Base-by-base conservation (phyloP, 169 alveolate genomes). In the Eimeria acervulina region DNA sequence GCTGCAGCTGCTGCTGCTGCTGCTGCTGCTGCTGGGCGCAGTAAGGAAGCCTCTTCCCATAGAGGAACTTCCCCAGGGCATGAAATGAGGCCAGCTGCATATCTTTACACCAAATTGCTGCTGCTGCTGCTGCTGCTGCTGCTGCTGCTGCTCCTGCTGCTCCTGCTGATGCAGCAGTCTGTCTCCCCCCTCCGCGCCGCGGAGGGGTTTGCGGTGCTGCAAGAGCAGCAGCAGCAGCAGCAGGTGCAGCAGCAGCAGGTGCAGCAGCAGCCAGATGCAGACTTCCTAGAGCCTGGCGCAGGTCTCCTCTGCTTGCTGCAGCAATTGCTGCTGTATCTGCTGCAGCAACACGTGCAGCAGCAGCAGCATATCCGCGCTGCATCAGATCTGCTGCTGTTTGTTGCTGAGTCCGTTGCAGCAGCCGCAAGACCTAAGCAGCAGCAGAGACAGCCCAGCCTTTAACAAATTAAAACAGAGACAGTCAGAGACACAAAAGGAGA, bases 41-140 rank as follows among this genome's bases (percentile, higher is more conserved):
- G 55, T 10, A n/a, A 28, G 36, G 78, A 17, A 66, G 78, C 78
- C 78, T 23, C 21, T 66, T 66, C 36, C 78, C 78, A 66, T 66
- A 66, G 78, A 66, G 78, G 78, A 66, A 66, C 21, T 66, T 66
- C 28, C 78, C 78, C 10, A 66, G 7, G 78, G 36, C 78, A 28
- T 66, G 78, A 28, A 66, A 66, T 7, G 78, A 66, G 31, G 78
- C 78, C 40, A 66, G 21, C 78, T 66, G 78, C 21, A 28, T 17
- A 47, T 47, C 55, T 12, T 47, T 47, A 47, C 55, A 47, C 55
- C 55, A 47, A 7, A 47, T 17, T n/a, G 78, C 78, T 28, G 78
- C 78, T 66, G 78, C 78, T 66, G 78, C 78, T 28, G 78, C 36
- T 23, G 78, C 78, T 66, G 78, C 78, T 66, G 78, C 36, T 66